Percentiles rank a stretch among this genome's conserved stretches.
Evolutionary conservation across 768 basidiomycete genomes (phyloP).

Genomic region (Myochromella boudieri): DNA sequence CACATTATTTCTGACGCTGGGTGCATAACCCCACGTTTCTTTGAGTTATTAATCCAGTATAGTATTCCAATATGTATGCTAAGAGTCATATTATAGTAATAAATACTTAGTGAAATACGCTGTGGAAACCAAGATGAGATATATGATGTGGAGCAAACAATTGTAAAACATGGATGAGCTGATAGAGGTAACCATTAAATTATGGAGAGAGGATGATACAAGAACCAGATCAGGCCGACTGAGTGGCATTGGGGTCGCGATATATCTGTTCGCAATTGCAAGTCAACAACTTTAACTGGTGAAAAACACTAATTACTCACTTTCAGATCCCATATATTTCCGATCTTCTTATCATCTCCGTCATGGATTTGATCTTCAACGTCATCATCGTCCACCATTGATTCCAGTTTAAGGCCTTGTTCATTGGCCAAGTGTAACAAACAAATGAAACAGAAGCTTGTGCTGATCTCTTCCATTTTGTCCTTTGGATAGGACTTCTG

Average conservation of each 20-base stretch:
- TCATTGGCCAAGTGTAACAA: constrained; percentile 95
- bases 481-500: constrained; percentile 84
- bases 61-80: no score
- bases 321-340: constrained; percentile 76
- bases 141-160: constrained; percentile 6
- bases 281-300: constrained; percentile 3
- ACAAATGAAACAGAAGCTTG: constrained; percentile 99
- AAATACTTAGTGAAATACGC: not conserved
- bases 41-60: no score
- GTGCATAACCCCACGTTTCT: no score
- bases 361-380: constrained; percentile 34
- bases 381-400: constrained; percentile 36
- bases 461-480: constrained; percentile 98
- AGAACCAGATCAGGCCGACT: constrained; percentile 26
- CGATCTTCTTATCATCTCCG: constrained; percentile 45
- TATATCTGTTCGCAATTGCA: constrained; percentile 36
- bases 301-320: constrained; percentile 32
- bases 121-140: not conserved
- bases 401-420: constrained; percentile 83
- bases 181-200: constrained; percentile 12
- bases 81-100: not conserved
- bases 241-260: constrained; percentile 44
- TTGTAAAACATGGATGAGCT: constrained; percentile 19
- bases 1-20: no score
- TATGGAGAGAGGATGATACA: constrained; percentile 6